Base-by-base conservation (phyloP, 108 stramenopile species). In the Fragilariopsis cylindrus region DNA sequence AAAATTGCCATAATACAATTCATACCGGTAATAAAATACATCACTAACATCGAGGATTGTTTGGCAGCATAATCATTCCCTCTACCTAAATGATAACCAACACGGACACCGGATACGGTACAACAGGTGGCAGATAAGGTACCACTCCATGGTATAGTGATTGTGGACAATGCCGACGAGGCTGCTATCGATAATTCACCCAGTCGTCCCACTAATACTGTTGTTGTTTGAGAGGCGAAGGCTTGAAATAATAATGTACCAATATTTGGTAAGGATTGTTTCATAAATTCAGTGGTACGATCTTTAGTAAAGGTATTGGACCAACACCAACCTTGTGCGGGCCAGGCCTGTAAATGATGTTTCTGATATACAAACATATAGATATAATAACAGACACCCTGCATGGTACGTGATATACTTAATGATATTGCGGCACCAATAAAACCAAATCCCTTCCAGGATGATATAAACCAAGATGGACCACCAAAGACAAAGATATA, bases 401-500 rank as follows among this genome's bases (percentile, higher is more conserved):
- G 82, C 70, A 69, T 70, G n/a, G 83, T 81, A 19, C 80, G 44
- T 18, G 80, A 81, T 49, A 84, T 81, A 19, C 75, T 76, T 4
- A 84, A 49, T 21, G 80, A 81, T 75, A 84, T 81, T 69, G 83
- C 83, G n/a, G 83, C 83, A 9, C 83, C 83, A 69, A 84, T 71
- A 69, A 84, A 84, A n/a, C 83, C 83, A 11, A 81, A 60, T 42
- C 83, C 83, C 8, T 75, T 78, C 80, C 80, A 84, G 9, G 60
- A 57, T 16, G 7, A 45, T 42, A 79, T 45, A 30, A 30, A 30
- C 30, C 30, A 30, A 44, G 66, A 56, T 3, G 83, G 83, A 46
- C 83, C 83, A 11, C 83, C 83, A 76, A 84, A 84, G 57, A 84
- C 83, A 78, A 84, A 84, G 13, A 72, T 70, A 76, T 76, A 84